Percentiles rank a stretch among this genome's conserved stretches.
Conservation (phyloP, 306 rosid species). For the Lathyrus sativus region DNA sequence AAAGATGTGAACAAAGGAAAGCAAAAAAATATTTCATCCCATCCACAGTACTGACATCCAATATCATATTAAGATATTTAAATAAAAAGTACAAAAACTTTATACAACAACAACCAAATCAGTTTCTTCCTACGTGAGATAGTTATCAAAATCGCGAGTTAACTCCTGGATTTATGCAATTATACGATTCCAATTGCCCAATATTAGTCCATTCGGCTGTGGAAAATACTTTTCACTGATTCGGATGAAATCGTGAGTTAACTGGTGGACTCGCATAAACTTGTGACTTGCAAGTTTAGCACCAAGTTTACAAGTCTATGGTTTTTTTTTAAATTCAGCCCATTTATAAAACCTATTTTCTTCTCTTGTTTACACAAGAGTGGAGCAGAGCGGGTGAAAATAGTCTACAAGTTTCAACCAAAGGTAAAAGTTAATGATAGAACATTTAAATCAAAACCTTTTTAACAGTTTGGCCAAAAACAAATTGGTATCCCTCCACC, state of each 20-base stretch:
- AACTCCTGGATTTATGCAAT: neutral
- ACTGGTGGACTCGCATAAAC: neutral
- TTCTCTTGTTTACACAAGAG: neutral
- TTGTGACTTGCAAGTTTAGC: neutral
- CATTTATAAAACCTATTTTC: neutral
- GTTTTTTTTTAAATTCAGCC: neutral
- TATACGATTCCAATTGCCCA: neutral
- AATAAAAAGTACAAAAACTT: slow-evolving; percentile 10
- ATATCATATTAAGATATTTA: neutral
- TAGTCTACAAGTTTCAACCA: neutral
- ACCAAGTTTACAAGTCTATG: neutral
- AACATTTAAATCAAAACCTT: neutral
- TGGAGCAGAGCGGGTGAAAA: neutral
- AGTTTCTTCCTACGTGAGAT: neutral
- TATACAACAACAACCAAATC: slow-evolving; percentile 2
- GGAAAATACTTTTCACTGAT: neutral
- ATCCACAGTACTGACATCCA: slow-evolving; percentile 1
- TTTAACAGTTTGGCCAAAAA: neutral
- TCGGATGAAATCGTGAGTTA: neutral
- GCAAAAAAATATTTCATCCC: neutral
- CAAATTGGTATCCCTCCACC: neutral
- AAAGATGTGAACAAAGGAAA: slow-evolving; percentile 9
- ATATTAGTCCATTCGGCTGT: neutral
- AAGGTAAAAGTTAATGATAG: slow-evolving; percentile 6
- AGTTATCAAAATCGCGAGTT: neutral